phyloP scores from a whole-genome alignment of 306 rosid species.

The Corylus heterophylla region DNA sequence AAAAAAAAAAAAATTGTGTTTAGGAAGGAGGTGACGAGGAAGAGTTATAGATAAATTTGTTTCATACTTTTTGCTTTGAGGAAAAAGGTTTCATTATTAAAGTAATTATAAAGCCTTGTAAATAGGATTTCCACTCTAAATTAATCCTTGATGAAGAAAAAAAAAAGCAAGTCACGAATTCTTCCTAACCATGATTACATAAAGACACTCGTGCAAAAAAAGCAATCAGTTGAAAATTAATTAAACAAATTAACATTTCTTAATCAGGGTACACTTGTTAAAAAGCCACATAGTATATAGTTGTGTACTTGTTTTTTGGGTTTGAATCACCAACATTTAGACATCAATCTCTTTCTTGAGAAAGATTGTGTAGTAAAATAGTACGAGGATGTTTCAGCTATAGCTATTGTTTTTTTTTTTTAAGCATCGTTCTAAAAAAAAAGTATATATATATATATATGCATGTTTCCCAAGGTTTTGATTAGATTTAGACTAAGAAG shows the following conservation, averaged over 20 bases:
- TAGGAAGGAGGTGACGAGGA: too few species aligned
- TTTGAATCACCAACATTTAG: neutral
- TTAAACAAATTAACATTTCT: neutral
- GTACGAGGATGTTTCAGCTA: constrained; percentile 1
- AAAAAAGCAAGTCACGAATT: too few species aligned
- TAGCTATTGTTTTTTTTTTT: neutral
- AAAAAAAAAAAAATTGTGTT: too few species aligned
- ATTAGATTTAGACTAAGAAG: constrained; percentile 30
- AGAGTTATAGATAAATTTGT: too few species aligned
- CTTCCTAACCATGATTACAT: too few species aligned
- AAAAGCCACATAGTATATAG: too few species aligned
- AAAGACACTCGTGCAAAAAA: neutral
- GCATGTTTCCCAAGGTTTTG: constrained; percentile 35
- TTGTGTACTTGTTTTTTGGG: too few species aligned
- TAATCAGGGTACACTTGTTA: neutral
- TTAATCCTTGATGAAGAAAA: too few species aligned
- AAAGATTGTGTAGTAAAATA: neutral
- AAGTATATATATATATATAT: neutral
- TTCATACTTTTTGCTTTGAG: too few species aligned
- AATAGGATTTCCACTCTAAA: too few species aligned
- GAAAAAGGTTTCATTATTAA: too few species aligned
- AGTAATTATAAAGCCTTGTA: too few species aligned
- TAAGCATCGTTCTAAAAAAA: neutral
- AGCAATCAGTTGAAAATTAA: neutral
- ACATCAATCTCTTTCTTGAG: neutral